Percentiles rank a stretch among this genome's conserved stretches.
Evolutionary conservation across 2,329 filamentous ascomycete species (phyloP).

Genomic region (Didymella segeticola): DNA sequence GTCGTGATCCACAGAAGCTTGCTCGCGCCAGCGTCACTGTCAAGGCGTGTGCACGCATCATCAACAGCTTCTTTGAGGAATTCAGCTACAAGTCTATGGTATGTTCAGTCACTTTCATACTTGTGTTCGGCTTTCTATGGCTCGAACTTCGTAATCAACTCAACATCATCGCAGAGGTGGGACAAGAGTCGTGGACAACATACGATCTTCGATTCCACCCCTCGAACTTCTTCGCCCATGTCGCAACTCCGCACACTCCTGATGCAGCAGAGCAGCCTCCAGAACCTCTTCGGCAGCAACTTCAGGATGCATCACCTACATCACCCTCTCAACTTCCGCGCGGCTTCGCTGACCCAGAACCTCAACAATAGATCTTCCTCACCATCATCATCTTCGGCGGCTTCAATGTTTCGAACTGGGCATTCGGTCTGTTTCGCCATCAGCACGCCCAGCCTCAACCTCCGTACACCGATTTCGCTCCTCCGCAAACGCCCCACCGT

Average conservation of each 20-base stretch:
- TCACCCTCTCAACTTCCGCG: neutral
- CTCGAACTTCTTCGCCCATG: neutral
- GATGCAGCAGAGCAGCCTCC: neutral
- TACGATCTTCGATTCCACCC: neutral
- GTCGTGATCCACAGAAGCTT: constrained; percentile 77
- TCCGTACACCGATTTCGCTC: constrained; percentile 29
- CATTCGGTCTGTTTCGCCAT: constrained; percentile 62
- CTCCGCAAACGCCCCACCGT: constrained; percentile 44
- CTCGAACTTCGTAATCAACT: neutral
- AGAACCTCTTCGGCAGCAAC: neutral
- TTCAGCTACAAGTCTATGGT: constrained; percentile 86
- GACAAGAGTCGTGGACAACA: neutral
- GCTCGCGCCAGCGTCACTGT: constrained; percentile 82
- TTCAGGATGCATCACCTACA: neutral
- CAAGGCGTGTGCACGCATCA: constrained; percentile 87
- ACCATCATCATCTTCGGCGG: constrained; percentile 57
- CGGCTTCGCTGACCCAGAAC: constrained; percentile 16
- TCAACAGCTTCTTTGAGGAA: constrained; percentile 91
- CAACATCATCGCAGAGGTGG: neutral
- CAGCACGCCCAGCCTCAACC: constrained; percentile 38
- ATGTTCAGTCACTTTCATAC: constrained; percentile 28
- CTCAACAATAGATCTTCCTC: constrained; percentile 52
- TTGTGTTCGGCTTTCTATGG: constrained; percentile 2
- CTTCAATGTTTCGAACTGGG: constrained; percentile 65
- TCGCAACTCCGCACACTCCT: neutral